A percentile compares a stretch with the other conserved stretches of the same genome.
Conservation (phyloP, 2,329 filamentous ascomycete genomes). For the Cladobotryum protrusum region DNA sequence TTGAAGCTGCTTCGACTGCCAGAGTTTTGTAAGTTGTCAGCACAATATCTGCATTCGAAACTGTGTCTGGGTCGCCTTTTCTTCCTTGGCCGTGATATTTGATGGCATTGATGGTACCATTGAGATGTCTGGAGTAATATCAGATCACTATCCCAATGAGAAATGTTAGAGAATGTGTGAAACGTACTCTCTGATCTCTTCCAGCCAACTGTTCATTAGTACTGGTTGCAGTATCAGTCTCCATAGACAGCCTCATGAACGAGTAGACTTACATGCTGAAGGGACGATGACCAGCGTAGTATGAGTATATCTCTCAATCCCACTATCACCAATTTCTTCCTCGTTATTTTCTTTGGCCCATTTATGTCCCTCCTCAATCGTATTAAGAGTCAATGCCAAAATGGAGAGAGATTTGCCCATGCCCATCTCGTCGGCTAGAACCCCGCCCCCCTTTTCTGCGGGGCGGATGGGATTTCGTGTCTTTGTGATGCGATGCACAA, state of each 20-base stretch:
- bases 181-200: slow-evolving; percentile 32
- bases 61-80: slow-evolving; percentile 16
- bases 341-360: slow-evolving; percentile 27
- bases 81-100: slow-evolving; percentile 33
- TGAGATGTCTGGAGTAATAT: slow-evolving; percentile 25
- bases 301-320: slow-evolving; percentile 21
- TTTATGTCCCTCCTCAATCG: slow-evolving; percentile 27
- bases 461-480: slow-evolving; percentile 21
- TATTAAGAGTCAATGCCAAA: slow-evolving; percentile 41
- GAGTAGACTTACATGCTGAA: slow-evolving; percentile 30
- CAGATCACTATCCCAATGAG: not conserved
- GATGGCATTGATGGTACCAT: slow-evolving; percentile 21
- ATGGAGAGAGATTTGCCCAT: slow-evolving; percentile 52
- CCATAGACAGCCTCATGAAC: not conserved
- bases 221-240: slow-evolving; percentile 21
- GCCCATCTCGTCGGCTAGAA: slow-evolving; percentile 57
- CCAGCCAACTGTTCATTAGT: slow-evolving; percentile 34
- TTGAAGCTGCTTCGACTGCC: slow-evolving; percentile 24
- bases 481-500: slow-evolving; percentile 35
- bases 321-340: slow-evolving; percentile 11
- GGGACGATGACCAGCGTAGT: slow-evolving; percentile 41
- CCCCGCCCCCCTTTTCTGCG: slow-evolving; percentile 35
- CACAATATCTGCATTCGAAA: slow-evolving; percentile 35
- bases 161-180: not conserved
- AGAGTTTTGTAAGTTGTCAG: slow-evolving; percentile 44